Base-by-base conservation (phyloP, 2,329 filamentous ascomycete species). In the Paramyrothecium roridum region DNA sequence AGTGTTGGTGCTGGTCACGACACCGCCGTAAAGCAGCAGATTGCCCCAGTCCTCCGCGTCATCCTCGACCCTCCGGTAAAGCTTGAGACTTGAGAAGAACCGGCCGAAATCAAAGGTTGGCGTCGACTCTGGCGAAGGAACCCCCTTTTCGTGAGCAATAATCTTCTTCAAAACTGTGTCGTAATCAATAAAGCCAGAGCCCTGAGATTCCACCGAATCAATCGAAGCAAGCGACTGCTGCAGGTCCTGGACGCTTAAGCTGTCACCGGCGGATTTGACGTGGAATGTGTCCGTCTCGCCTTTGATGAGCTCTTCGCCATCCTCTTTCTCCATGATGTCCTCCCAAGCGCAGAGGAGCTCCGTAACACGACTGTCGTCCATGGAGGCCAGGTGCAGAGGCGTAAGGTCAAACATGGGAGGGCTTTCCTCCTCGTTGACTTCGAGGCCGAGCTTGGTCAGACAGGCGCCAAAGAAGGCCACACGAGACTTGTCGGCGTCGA, bases 1-100 rank as follows among this genome's bases (percentile, higher is more conserved):
- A 0, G 93, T 96, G 73, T 93, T 96, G 26, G 95, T 99, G 69
- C 91, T 96, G 3, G 93, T 97, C 17, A 97, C 81, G 8, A 96
- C 91, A 70, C 97, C 91, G 53, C 89, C 93, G 66, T 98, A 98
- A 60, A 98, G 77, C 3, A 99, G 72, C 52, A 83, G 76, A 52
- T 86, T 83, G 4, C 95, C 95, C 78, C 96, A 98, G 22, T 83
- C 75, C 3, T 82, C 76, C 0, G 85, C 80, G 48, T 84, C 80
- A 2, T 81, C 78, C 50, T 82, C 80, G 6, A 69, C 69, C 26
- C 64, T 61, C 52, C 89, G 85, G 67, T 92, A 96, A 23, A 83
- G 75, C 22, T 77, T 73, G 11, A 98, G 78, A 57, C 88, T 88
- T 4, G 83, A 77, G 69, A 88, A 98, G 71, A 87, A 98, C 2